Evolutionary conservation across 257 asterid species (phyloP).

Genomic region (Paulownia fortunei): DNA sequence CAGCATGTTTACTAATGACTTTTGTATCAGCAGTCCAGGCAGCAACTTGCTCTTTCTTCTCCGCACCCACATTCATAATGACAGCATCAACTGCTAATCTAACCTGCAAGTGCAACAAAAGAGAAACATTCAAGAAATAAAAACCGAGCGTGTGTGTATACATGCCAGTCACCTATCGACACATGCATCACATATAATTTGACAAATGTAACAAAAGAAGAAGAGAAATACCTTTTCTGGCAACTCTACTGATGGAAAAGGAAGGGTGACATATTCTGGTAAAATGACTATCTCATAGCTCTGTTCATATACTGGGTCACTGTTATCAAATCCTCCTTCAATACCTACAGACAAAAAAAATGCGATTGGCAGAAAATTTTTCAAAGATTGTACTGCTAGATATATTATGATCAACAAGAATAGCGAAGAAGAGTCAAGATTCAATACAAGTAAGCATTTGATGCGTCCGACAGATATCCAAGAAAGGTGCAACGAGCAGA

Average conservation of each 20-base stretch:
- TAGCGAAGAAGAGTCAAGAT: conserved; percentile 3
- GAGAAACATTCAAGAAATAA: not conserved
- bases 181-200: conserved; percentile 3
- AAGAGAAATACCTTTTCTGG: conserved; percentile 80
- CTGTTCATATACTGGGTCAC: conserved; percentile 77
- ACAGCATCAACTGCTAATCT: conserved; percentile 91
- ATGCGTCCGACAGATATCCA: conserved; percentile 12
- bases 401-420: not conserved
- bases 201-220: conserved; percentile 3
- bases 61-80: conserved; percentile 82
- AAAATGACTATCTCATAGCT: conserved; percentile 71
- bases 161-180: conserved; percentile 13
- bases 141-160: not conserved
- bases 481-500: not conserved
- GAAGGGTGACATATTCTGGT: conserved; percentile 79
- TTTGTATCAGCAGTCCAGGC: conserved; percentile 94
- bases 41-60: conserved; percentile 92
- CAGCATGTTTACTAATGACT: conserved; percentile 73
- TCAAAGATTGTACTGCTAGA: not conserved
- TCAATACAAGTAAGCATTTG: conserved; percentile 3
- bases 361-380: not conserved
- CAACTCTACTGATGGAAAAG: conserved; percentile 94
- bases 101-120: conserved; percentile 59
- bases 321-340: conserved; percentile 91
- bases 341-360: conserved; percentile 58